Base-by-base conservation (phyloP, 225 moss, liverwort and hornwort species). In the Asterella californica region DNA sequence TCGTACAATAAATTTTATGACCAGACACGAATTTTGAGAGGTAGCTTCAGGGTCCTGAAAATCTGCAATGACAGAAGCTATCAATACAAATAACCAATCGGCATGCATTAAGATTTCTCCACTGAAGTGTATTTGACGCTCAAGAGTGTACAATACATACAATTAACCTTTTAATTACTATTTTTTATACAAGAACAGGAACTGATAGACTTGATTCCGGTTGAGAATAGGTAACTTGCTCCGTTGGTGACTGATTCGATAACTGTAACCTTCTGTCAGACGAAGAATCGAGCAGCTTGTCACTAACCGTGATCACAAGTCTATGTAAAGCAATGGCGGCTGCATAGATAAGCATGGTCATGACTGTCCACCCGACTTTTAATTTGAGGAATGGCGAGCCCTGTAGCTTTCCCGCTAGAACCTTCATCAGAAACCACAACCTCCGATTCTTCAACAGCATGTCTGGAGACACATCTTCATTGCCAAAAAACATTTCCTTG, bases 351-450 rank as follows among this genome's bases (percentile, higher is more conserved):
- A 89, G 81, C 60, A 94, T 83, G 18, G 87, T 85, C 15, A 85
- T 29, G 10, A 85, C 63, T 18, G 91, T 74, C 91, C 89, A 92
- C 7, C 88, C 78, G 48, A 88, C 88, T 80, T 85, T 87, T 50
- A 89, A 79, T 67, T 88, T 76, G 48, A 92, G 81, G 70, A 94
- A 63, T 33, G 92, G 94, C 27, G 81, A 77, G 3, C 88, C 82
- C n/a, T 82, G 88, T 73, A 96, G 80, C 37, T 92, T 86, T 32
- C 87, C 84, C 15, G 85, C 83, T 78, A 96, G 81, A 0, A 87
- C 89, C 79, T 87, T 92, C 79, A 96, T 68, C 45, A 96, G 84
- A 2, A 96, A 87, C 80, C 86, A 81, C 78, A 96, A 78, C 30
- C 94, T 81, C 63, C 74, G 89, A 63, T 87, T 89, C 72, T 86